Evolutionary conservation across 2,329 filamentous ascomycete species (phyloP).

Genomic region (Verticillium klebahnii): DNA sequence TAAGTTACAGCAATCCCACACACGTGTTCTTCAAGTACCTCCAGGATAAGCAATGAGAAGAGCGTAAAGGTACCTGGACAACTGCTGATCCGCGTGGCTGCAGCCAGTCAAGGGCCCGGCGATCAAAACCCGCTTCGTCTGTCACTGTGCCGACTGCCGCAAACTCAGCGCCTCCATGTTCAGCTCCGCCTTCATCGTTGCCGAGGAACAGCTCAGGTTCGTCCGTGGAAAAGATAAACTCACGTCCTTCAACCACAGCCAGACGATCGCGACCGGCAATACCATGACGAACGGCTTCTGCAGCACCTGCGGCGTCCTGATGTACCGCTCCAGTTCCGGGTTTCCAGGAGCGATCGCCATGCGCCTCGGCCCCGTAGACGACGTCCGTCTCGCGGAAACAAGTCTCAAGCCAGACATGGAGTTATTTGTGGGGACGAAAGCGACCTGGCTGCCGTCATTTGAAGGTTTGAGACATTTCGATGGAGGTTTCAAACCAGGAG

Average conservation of each 20-base stretch:
- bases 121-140: slow-evolving; percentile 48
- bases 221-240: slow-evolving; percentile 48
- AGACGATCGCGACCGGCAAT: slow-evolving; percentile 41
- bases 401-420: slow-evolving; percentile 50
- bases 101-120: slow-evolving; percentile 40
- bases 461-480: no score
- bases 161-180: slow-evolving; percentile 62
- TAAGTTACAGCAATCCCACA: slow-evolving; percentile 23
- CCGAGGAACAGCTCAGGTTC: slow-evolving; percentile 38
- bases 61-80: not conserved
- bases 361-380: slow-evolving; percentile 58
- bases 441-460: no score
- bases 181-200: slow-evolving; percentile 51
- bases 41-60: no score
- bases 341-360: slow-evolving; percentile 44
- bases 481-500: no score
- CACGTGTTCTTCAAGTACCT: not conserved
- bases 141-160: slow-evolving; percentile 57
- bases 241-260: slow-evolving; percentile 35
- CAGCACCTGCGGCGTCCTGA: slow-evolving; percentile 51
- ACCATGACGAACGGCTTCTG: slow-evolving; percentile 62
- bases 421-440: no score
- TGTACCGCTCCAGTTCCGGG: slow-evolving; percentile 46
- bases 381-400: slow-evolving; percentile 52
- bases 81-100: not conserved